phyloP scores from a whole-genome alignment of 768 basidiomycete species.

The Trametes villosa region DNA sequence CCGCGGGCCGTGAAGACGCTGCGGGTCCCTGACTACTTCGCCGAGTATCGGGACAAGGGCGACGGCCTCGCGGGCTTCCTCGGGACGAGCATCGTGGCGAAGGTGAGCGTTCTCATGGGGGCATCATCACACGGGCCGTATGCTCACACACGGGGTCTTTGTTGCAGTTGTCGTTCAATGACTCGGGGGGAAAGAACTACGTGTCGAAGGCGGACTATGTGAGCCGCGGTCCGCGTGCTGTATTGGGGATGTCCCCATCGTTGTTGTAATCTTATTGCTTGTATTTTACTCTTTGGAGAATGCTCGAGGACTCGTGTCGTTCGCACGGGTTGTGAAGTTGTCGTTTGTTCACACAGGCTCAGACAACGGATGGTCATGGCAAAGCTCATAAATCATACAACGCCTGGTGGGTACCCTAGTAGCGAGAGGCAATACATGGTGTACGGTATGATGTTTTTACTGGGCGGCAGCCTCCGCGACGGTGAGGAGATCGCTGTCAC shows the following conservation, averaged over 20 bases:
- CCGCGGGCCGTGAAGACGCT: constrained; percentile 65
- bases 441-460: constrained; percentile 42
- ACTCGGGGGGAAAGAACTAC: constrained; percentile 65
- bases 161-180: constrained; percentile 72
- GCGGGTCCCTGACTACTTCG: constrained; percentile 86
- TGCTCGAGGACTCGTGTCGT: no score
- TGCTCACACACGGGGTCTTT: neutral
- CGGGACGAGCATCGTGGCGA: constrained; percentile 83
- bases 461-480: constrained; percentile 76
- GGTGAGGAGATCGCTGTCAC: constrained; percentile 93
- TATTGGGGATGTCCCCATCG: constrained; percentile 79
- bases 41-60: constrained; percentile 86
- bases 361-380: constrained; percentile 5
- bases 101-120: constrained; percentile 48
- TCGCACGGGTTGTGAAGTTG: neutral
- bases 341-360: constrained; percentile 3
- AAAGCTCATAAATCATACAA: constrained; percentile 25
- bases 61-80: constrained; percentile 82
- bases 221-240: constrained; percentile 68
- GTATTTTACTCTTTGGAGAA: constrained; percentile 8
- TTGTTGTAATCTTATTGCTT: constrained; percentile 50
- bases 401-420: constrained; percentile 12
- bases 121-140: constrained; percentile 1
- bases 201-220: constrained; percentile 83
- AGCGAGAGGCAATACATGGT: constrained; percentile 22